Evolutionary conservation across 805 yeast genomes (phyloP).

Genomic region (Ogataea saltuana): DNA sequence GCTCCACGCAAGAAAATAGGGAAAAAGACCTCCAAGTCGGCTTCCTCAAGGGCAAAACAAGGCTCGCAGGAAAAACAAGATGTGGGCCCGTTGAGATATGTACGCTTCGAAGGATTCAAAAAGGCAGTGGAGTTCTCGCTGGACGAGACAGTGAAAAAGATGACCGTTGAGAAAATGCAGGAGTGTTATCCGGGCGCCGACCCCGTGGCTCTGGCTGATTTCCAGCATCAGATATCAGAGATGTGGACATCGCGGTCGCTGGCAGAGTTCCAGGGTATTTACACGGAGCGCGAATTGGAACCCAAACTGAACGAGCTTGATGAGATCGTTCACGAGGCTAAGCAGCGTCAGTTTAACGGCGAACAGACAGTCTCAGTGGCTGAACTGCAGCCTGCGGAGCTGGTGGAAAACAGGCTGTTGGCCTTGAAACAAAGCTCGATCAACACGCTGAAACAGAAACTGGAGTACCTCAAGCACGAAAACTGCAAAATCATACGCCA

Average conservation of each 20-base stretch:
- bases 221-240: slow-evolving; percentile 45
- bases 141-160: slow-evolving; percentile 45
- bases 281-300: slow-evolving; percentile 45
- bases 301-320: slow-evolving; percentile 48
- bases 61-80: neutral
- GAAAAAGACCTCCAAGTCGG: neutral
- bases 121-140: slow-evolving; percentile 39
- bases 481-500: slow-evolving; percentile 15
- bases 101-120: slow-evolving; percentile 36
- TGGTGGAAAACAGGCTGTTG: slow-evolving; percentile 21
- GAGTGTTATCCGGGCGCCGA: slow-evolving; percentile 52
- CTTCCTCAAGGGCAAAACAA: neutral
- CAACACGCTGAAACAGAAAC: slow-evolving; percentile 15
- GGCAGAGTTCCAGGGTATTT: slow-evolving; percentile 49
- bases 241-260: slow-evolving; percentile 45
- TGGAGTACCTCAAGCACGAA: slow-evolving; percentile 18
- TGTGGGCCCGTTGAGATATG: slow-evolving; percentile 15
- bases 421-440: slow-evolving; percentile 20
- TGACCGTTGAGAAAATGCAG: slow-evolving; percentile 44
- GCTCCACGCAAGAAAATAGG: neutral
- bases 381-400: slow-evolving; percentile 26
- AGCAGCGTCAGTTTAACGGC: slow-evolving; percentile 12
- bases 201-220: slow-evolving; percentile 40
- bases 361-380: slow-evolving; percentile 19
- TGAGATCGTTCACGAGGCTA: slow-evolving; percentile 45